Conservation (phyloP, 768 basidiomycete genomes). For the Russula sp. region DNA sequence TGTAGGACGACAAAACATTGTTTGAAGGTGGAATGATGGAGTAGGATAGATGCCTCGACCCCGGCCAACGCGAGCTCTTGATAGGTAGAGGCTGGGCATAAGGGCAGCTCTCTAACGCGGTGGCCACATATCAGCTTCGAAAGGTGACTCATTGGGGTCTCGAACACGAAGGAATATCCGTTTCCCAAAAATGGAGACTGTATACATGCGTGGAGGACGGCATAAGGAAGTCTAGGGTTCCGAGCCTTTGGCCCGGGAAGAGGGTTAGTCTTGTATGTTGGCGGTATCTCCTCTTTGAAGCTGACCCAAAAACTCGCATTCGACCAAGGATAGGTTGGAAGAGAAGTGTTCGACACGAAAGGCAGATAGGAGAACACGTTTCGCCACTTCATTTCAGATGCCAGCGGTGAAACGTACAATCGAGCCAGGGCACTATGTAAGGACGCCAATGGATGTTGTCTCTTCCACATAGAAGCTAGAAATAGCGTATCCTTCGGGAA, state of each 20-base stretch:
- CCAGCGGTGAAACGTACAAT: conserved; percentile 44
- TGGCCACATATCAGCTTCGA: conserved; percentile 53
- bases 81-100: conserved; percentile 69
- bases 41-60: conserved; percentile 39
- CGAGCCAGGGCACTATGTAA: conserved; percentile 47
- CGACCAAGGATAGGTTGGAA: conserved; percentile 66
- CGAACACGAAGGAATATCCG: conserved; percentile 46
- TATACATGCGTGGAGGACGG: conserved; percentile 39
- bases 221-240: conserved; percentile 37
- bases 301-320: conserved; percentile 55
- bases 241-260: neutral
- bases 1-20: conserved; percentile 44
- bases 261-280: neutral
- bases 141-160: conserved; percentile 49
- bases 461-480: conserved; percentile 51
- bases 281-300: conserved; percentile 38
- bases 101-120: conserved; percentile 44
- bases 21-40: conserved; percentile 33
- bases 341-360: conserved; percentile 41
- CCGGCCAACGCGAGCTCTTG: conserved; percentile 54
- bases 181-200: conserved; percentile 32
- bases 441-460: conserved; percentile 45
- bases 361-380: conserved; percentile 49
- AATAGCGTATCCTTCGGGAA: conserved; percentile 39
- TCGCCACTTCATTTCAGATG: conserved; percentile 51